Evolutionary conservation across 352 stramenopile species (phyloP).

Genomic region (Pythium chondricola): DNA sequence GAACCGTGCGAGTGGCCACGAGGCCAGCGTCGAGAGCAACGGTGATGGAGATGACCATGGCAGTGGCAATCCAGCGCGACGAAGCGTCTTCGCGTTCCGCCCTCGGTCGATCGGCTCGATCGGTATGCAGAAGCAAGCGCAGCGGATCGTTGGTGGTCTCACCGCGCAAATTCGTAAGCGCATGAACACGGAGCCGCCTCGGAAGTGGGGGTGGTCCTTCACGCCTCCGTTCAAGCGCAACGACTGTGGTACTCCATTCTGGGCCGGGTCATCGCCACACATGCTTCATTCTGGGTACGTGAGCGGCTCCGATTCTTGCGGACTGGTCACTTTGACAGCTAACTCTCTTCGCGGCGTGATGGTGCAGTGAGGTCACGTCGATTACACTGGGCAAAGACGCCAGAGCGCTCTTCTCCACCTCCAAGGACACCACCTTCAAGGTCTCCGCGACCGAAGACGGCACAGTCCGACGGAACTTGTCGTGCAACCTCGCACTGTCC

Average conservation of each 20-base stretch:
- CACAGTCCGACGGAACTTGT: constrained; percentile 56
- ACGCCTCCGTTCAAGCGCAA: constrained; percentile 19
- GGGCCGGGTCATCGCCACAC: constrained; percentile 56
- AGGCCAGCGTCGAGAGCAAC: constrained; percentile 15
- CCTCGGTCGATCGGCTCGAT: constrained; percentile 32
- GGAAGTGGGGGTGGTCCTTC: constrained; percentile 72
- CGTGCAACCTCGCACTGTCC: constrained; percentile 71
- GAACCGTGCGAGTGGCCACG: constrained; percentile 11
- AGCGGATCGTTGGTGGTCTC: constrained; percentile 65
- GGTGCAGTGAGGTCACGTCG: constrained; percentile 71
- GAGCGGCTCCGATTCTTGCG: no score
- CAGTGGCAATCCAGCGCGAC: constrained; percentile 16
- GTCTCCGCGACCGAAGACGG: constrained; percentile 62
- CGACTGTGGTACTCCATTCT: constrained; percentile 40
- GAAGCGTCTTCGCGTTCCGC: constrained; percentile 73
- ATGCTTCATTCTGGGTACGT: constrained; percentile 66
- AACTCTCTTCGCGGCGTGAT: no score
- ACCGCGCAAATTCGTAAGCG: constrained; percentile 70
- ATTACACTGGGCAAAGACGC: constrained; percentile 52
- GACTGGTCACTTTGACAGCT: no score
- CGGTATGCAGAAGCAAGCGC: constrained; percentile 64
- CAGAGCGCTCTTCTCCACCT: constrained; percentile 61
- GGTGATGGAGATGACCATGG: constrained; percentile 5
- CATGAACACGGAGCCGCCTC: constrained; percentile 60
- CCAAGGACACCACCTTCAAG: constrained; percentile 75